Percentiles rank a stretch among this genome's conserved stretches.
These are phyloP conservation scores for Plasmodium yoelii DNA, from an alignment of 169 alveolate species.

Conservation along the genomic window DNA sequence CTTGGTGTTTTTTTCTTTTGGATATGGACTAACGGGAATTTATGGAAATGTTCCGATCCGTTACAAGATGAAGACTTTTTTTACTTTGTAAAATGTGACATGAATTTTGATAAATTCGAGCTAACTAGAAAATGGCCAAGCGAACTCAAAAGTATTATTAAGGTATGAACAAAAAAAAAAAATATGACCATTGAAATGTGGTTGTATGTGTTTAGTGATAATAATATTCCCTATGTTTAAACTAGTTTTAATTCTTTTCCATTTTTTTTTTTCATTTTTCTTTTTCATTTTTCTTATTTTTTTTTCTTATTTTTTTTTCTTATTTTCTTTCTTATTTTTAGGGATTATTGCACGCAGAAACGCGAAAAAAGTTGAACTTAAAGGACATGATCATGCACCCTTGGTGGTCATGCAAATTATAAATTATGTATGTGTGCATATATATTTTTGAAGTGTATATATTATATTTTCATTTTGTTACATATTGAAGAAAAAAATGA, in stretches of 20 bases:
- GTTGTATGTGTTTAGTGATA: neutral
- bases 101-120: slow-evolving; percentile 70
- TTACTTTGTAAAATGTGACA: slow-evolving; percentile 67
- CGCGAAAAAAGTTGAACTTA: slow-evolving; percentile 53
- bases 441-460: neutral
- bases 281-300: too few relatives aligned
- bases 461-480: neutral
- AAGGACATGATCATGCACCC: slow-evolving; percentile 65
- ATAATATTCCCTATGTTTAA: neutral
- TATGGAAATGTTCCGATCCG: slow-evolving; percentile 87
- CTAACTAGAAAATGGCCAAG: slow-evolving; percentile 63
- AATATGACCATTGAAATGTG: neutral
- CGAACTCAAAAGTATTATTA: slow-evolving; percentile 43
- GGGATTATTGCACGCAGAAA: slow-evolving; percentile 55
- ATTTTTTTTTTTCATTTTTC: too few relatives aligned
- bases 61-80: slow-evolving; percentile 82
- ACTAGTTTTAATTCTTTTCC: neutral
- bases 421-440: slow-evolving; percentile 2
- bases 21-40: slow-evolving; percentile 88
- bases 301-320: too few relatives aligned
- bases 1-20: slow-evolving; percentile 82
- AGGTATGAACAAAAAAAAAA: slow-evolving; percentile 10
- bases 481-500: too few relatives aligned
- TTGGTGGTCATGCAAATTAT: slow-evolving; percentile 69
- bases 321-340: slow-evolving; percentile 6